Evolutionary conservation across 169 alveolate species (phyloP).

Genomic region (Cryptosporidium sp.): DNA sequence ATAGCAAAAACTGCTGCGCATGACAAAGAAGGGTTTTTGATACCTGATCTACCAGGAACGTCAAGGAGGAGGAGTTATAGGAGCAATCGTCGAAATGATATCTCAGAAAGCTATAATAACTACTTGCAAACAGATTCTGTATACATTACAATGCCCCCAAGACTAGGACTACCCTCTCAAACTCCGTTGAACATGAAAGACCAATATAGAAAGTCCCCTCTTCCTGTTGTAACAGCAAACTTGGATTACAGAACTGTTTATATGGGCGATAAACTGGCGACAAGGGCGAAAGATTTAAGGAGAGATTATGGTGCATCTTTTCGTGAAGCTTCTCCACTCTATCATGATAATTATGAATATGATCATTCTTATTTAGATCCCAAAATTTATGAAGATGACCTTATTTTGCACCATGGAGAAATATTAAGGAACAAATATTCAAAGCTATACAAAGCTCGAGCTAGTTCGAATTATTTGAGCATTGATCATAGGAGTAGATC

Average conservation of each 20-base stretch:
- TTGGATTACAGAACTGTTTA: conserved; percentile 52
- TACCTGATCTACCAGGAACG: conserved; percentile 63
- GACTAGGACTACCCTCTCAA: conserved; percentile 64
- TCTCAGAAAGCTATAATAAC: not conserved
- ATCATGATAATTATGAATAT: not conserved
- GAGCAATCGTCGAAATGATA: not conserved
- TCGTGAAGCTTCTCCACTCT: not conserved
- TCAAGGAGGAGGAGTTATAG: conserved; percentile 4
- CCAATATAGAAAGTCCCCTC: conserved; percentile 58
- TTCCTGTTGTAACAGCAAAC: conserved; percentile 66
- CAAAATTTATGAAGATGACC: conserved; percentile 27
- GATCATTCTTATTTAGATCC: conserved; percentile 12
- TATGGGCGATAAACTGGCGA: conserved; percentile 63
- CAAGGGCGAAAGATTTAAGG: conserved; percentile 39
- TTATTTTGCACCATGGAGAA: conserved; percentile 49
- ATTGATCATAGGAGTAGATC: conserved; percentile 55
- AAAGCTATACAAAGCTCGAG: not conserved
- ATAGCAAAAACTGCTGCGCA: conserved; percentile 13
- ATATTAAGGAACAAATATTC: conserved; percentile 45
- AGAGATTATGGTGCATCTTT: not conserved
- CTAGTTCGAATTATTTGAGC: too few relatives aligned
- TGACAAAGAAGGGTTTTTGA: conserved; percentile 66
- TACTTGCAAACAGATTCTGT: conserved; percentile 9
- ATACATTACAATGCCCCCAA: conserved; percentile 70
- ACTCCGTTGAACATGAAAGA: conserved; percentile 58